phyloP scores from a whole-genome alignment of 805 yeast species.

The Wickerhamia fluorescens region DNA sequence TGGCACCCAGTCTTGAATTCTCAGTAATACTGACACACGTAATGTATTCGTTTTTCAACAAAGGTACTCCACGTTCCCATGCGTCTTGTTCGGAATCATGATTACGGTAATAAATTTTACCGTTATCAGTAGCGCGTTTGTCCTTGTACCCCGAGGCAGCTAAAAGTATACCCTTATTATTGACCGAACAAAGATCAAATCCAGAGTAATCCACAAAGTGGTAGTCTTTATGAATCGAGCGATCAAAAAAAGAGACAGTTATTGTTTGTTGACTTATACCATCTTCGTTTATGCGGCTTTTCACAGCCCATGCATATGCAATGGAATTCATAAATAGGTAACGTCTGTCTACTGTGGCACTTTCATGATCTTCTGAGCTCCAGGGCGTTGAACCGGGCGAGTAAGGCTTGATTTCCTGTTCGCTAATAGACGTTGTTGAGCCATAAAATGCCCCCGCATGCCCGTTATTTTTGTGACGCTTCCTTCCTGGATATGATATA shows the following conservation, averaged over 20 bases:
- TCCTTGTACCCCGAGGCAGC: conserved; percentile 32
- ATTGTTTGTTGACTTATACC: conserved; percentile 44
- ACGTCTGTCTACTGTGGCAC: conserved; percentile 45
- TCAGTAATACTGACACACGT: conserved; percentile 57
- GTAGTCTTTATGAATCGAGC: conserved; percentile 67
- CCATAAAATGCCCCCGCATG: conserved; percentile 2
- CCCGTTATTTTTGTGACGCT: conserved; percentile 18
- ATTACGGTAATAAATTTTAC: conserved; percentile 56
- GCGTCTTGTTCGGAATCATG: conserved; percentile 57
- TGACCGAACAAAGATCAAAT: conserved; percentile 71
- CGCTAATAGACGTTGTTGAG: conserved; percentile 25
- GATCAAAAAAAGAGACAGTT: conserved; percentile 85
- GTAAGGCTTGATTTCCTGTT: conserved; percentile 46
- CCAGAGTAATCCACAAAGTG: conserved; percentile 72
- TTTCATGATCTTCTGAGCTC: conserved; percentile 16
- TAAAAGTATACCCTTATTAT: conserved; percentile 57
- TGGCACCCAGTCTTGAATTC: conserved; percentile 6
- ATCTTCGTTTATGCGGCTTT: conserved; percentile 16
- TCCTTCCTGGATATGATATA: conserved; percentile 9
- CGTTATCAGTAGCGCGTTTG: conserved; percentile 16
- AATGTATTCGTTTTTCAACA: conserved; percentile 50
- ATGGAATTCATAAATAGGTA: conserved; percentile 73
- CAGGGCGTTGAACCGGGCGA: conserved; percentile 91
- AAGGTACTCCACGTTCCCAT: conserved; percentile 65
- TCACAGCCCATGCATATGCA: conserved; percentile 79